These are phyloP conservation scores for Chlorociboria aeruginascens DNA, from an alignment of 495 filamentous ascomycete genomes.

Conservation along the genomic window DNA sequence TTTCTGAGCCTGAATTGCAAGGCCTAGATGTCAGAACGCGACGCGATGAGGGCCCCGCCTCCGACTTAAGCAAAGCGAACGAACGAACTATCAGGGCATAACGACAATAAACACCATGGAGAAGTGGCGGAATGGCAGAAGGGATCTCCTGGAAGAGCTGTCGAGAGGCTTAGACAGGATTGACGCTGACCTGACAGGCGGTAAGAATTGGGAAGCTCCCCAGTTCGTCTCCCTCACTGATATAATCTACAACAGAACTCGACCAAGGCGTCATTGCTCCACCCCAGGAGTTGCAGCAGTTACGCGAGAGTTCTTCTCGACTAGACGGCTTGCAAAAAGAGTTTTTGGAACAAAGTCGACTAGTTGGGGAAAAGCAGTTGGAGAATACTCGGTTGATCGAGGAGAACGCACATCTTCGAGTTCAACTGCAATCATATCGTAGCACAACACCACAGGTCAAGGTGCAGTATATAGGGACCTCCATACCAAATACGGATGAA, in stretches of 20 bases:
- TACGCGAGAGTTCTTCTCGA: conserved; percentile 4
- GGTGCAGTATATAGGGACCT: not conserved
- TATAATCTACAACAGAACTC: conserved; percentile 7
- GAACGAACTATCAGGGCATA: not conserved
- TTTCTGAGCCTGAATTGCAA: too few relatives aligned
- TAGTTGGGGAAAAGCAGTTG: not conserved
- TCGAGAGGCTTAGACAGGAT: conserved; percentile 9
- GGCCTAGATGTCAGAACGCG: too few relatives aligned
- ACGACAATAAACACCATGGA: conserved; percentile 7
- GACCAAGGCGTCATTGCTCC: not conserved
- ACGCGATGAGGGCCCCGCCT: not conserved
- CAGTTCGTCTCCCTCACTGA: not conserved
- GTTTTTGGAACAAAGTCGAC: not conserved
- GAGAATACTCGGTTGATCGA: not conserved
- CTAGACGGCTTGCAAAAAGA: conserved; percentile 3
- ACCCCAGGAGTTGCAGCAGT: conserved; percentile 8
- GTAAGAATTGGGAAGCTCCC: not conserved
- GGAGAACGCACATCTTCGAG: conserved; percentile 7
- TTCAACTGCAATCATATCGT: conserved; percentile 3
- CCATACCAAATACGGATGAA: not conserved
- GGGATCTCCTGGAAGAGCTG: conserved; percentile 10
- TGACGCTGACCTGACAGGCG: conserved; percentile 5
- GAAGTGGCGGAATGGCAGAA: conserved; percentile 12
- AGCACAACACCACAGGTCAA: not conserved
- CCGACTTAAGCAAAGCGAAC: too few relatives aligned